A percentile compares a stretch with the other conserved stretches of the same genome.
phyloP scores from a whole-genome alignment of 148 eudicot species.

The Amaranthus cruentus region DNA sequence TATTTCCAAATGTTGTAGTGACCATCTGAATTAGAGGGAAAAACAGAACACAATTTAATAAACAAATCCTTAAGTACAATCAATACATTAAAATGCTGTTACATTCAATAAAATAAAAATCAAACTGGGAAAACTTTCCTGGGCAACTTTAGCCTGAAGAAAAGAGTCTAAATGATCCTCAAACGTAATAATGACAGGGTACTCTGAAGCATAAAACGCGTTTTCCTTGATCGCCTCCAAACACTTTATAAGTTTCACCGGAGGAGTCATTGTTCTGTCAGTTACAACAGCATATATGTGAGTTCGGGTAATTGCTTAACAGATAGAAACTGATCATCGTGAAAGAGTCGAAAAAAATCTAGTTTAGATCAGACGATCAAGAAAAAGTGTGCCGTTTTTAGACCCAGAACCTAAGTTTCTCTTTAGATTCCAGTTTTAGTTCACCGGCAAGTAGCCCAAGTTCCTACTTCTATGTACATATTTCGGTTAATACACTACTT shows the following conservation, averaged over 20 bases:
- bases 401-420: too few species aligned
- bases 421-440: not conserved
- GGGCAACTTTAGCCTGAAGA: constrained; percentile 71
- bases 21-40: constrained; percentile 46
- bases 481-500: not conserved
- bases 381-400: too few species aligned
- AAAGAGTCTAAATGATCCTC: constrained; percentile 73
- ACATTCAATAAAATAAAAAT: not conserved
- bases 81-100: not conserved
- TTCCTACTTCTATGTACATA: not conserved
- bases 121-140: constrained; percentile 26
- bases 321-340: too few species aligned
- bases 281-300: not conserved
- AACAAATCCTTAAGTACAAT: not conserved
- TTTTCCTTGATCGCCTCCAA: constrained; percentile 68
- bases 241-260: constrained; percentile 61
- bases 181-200: constrained; percentile 77
- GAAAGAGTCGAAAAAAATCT: too few species aligned
- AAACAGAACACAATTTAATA: too few species aligned
- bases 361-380: too few species aligned
- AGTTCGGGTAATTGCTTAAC: too few species aligned
- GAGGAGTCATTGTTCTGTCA: constrained; percentile 68
- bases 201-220: constrained; percentile 66
- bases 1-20: constrained; percentile 37
- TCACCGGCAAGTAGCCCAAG: not conserved